Base-by-base conservation (phyloP, 805 yeast genomes). In the Naumovozyma castellii region DNA sequence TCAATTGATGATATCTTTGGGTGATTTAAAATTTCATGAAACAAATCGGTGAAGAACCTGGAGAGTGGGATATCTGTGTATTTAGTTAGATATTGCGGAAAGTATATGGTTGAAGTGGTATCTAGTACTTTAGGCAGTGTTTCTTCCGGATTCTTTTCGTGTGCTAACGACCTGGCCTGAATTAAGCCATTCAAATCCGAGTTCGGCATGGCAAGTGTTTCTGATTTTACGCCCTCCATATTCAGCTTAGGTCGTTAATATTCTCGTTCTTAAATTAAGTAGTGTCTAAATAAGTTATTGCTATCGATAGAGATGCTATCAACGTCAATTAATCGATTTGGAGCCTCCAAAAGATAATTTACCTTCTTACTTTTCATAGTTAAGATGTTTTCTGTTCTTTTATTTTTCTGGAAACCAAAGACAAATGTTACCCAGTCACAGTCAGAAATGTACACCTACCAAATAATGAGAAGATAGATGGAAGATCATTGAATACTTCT, bases 71-170 rank as follows among this genome's bases (percentile, higher is more conserved):
- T 29, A 5, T 29, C 15, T 29, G 32, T 9, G 15, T 12, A 29
- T 29, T 29, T n/a, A 35, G 8, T 8, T 29, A 12, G 8, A 46
- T 6, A 22, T 22, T 22, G 27, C 13, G 13, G 32, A 28, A 49
- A 20, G 22, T 42, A 28, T 40, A 53, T 38, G 10, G 59, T 33
- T 35, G 49, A 47, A n/a, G 57, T 48, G 2, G 63, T 56, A 29
- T 58, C 64, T 42, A 59, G 42, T 14, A 57, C 63, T 37, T 55
- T 57, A 12, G 61, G 59, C 17, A 59, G 44, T 58, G 51, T 50
- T 28, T 48, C 44, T 18, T 45, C 51, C 1, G 62, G 59, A 43
- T 48, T 56, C 35, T 50, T 55, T 17, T 50, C 50, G 56, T 57
- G 48, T 12, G 62, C 64, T 48, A 58, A 41, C 18, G 42, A 37